Conservation (phyloP, 352 stramenopile species). For the Phytophthora pisi region DNA sequence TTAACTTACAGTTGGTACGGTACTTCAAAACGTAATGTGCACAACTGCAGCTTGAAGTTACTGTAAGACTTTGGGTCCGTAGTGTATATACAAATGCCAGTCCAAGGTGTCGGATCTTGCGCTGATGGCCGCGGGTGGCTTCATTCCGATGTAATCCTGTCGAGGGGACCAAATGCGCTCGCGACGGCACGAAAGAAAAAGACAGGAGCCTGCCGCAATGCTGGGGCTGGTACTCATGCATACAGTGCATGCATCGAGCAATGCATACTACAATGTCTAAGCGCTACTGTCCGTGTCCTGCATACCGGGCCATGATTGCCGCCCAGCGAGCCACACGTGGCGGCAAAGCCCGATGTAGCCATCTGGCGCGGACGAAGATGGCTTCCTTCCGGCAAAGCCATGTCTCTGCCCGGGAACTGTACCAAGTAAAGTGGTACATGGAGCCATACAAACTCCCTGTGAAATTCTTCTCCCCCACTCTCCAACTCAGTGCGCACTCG, state of each 20-base stretch:
- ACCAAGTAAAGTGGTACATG: background rate
- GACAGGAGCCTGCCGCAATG: background rate
- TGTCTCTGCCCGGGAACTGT: background rate
- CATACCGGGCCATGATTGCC: background rate
- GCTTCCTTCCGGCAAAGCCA: background rate
- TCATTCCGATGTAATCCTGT: background rate
- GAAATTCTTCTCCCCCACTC: background rate
- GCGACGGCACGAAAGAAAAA: conserved; percentile 1
- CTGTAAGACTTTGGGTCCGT: too few relatives aligned
- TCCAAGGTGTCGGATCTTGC: too few relatives aligned
- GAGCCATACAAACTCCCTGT: background rate
- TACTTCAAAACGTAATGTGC: too few relatives aligned
- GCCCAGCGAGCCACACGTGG: background rate
- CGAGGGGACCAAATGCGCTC: background rate
- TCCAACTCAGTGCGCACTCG: background rate
- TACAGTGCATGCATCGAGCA: background rate
- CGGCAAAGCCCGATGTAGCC: background rate
- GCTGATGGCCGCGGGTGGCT: background rate
- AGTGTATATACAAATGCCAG: too few relatives aligned
- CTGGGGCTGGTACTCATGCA: too few relatives aligned
- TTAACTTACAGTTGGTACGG: too few relatives aligned
- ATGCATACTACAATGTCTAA: background rate
- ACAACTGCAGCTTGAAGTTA: too few relatives aligned
- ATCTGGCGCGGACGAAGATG: background rate
- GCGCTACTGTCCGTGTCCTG: too few relatives aligned